These are phyloP conservation scores for Allium fistulosum DNA, from an alignment of 106 monocot genomes.

Conservation along the genomic window DNA sequence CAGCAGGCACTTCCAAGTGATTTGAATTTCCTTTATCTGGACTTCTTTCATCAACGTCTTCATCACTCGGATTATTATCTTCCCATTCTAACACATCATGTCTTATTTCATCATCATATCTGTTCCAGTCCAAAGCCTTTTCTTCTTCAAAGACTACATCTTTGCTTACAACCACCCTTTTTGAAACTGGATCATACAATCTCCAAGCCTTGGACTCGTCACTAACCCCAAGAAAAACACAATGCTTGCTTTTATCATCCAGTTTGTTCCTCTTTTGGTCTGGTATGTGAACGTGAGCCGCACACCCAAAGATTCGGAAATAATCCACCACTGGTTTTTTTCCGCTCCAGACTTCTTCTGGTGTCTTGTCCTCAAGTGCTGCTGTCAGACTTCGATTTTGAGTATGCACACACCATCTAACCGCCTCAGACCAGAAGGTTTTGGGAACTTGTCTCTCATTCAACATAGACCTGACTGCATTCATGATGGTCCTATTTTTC, in stretches of 20 bases:
- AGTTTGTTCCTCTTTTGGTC: too few relatives aligned
- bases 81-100: not conserved
- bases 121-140: not conserved
- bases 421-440: constrained; percentile 1
- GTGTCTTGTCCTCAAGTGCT: too few relatives aligned
- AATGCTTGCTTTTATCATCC: too few relatives aligned
- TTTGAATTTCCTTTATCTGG: not conserved
- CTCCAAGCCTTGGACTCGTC: constrained; percentile 7
- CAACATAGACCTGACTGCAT: not conserved
- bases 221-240: constrained; percentile 2
- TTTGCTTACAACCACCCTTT: too few relatives aligned
- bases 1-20: not conserved
- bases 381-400: too few relatives aligned
- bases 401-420: constrained; percentile 3
- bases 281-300: too few relatives aligned
- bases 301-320: too few relatives aligned
- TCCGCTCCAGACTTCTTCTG: constrained; percentile 3
- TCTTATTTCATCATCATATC: not conserved
- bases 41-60: not conserved
- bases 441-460: not conserved
- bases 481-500: constrained; percentile 7
- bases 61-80: not conserved
- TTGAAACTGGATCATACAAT: too few relatives aligned
- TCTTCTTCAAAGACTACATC: constrained; percentile 3
- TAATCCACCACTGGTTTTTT: constrained; percentile 3